These are phyloP conservation scores for Neonectria punicea DNA, from an alignment of 2,329 filamentous ascomycete species.

Conservation along the genomic window DNA sequence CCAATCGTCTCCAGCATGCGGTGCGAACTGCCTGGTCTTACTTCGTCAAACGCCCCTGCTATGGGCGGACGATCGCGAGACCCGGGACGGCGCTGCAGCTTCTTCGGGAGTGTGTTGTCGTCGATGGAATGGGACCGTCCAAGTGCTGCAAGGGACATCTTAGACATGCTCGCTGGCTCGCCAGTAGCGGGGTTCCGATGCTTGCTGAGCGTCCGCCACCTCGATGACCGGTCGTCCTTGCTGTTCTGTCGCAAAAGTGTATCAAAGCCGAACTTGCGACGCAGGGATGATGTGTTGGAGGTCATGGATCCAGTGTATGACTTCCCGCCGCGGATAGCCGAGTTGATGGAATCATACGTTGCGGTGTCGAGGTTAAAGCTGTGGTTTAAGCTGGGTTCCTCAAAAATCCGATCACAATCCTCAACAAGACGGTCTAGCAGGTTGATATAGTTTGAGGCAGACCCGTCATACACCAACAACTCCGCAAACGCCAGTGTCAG, in stretches of 20 bases:
- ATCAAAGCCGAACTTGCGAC: conserved; percentile 85
- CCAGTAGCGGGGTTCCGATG: conserved; percentile 70
- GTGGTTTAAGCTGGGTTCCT: conserved; percentile 63
- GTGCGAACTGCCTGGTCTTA: conserved; percentile 67
- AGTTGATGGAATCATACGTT: conserved; percentile 69
- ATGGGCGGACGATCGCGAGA: conserved; percentile 71
- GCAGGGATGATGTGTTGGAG: conserved; percentile 87
- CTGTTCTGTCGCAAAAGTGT: conserved; percentile 81
- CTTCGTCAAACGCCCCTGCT: conserved; percentile 70
- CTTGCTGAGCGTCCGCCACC: conserved; percentile 92
- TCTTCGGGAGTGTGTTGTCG: conserved; percentile 64
- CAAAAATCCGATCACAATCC: conserved; percentile 89
- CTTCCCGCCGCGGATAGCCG: conserved; percentile 64
- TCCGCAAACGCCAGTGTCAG: conserved; percentile 91
- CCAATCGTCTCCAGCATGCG: conserved; percentile 68
- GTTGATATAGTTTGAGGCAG: conserved; percentile 86
- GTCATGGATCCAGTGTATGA: conserved; percentile 78
- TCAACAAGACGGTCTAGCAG: conserved; percentile 89
- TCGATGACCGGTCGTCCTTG: conserved; percentile 79
- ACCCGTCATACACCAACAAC: conserved; percentile 80
- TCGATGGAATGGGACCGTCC: conserved; percentile 81
- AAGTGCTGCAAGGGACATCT: conserved; percentile 70
- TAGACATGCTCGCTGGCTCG: conserved; percentile 73
- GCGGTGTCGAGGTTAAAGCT: conserved; percentile 52
- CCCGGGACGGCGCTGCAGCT: conserved; percentile 57